Base-by-base conservation (phyloP, 2,329 filamentous ascomycete species). In the Akanthomyces dipterigenus region DNA sequence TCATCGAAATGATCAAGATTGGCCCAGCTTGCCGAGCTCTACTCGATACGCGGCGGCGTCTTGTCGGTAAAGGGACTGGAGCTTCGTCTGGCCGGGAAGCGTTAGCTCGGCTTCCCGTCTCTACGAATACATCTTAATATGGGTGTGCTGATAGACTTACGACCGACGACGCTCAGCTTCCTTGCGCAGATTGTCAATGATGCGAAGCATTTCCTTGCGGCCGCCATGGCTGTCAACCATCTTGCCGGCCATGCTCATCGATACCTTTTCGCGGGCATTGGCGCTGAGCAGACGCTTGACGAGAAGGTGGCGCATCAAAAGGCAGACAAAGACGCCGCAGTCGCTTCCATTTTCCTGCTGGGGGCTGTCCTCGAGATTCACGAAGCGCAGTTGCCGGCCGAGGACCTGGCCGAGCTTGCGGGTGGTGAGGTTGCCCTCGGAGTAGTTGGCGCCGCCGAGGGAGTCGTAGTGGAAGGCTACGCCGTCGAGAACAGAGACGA, bases 391-490 rank as follows among this genome's bases (percentile, higher is more conserved):
- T 5, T 80, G 80, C 62, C 84, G 83, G 38, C 82, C 80, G 0
- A 98, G 80, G 34, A 98, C 77, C 36, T 79, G 77, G 28, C 83
- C 80, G 48, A 99, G 80, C 68, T 91, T 90, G 53, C 82, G 76
- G 0, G 88, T 85, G 7, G 89, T 88, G 1, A 83, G 77, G 55
- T 83, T 81, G 0, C 91, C 95, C 66, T 96, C 90, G 46, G 81
- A 77, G 63, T 85, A 83, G 74, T 99, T 98, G 43, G 85, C 83
- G 2, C 87, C 86, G 2, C 84, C 83, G 28, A 98, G 80, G 1
- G 89, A 93, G 76, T 99, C 95, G 77, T 99, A 99, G 78, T 99
- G 95, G 74, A 99, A 99, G 0, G 93, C 91, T 2, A 96, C 87
- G 9, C 91, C 87, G 71, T 99, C 95, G 55, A 96, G 86, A 45